Conservation (phyloP, 1,284 basidiomycete species). For the Ganoderma sp. region DNA sequence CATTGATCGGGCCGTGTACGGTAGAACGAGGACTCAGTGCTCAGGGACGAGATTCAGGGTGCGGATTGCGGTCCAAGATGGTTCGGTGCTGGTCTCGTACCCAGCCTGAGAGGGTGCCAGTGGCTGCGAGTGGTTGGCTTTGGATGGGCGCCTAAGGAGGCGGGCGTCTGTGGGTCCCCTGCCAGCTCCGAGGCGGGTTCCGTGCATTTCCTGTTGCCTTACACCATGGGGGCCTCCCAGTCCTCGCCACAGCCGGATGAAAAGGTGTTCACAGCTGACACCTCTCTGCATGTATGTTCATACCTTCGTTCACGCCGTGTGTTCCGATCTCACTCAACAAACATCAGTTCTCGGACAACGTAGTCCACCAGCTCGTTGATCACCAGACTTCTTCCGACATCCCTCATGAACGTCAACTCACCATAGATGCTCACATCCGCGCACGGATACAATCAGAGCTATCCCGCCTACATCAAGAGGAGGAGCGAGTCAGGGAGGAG, state of each 20-base stretch:
- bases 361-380: slow-evolving; percentile 78
- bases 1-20: too few relatives aligned
- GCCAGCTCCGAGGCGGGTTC: background rate
- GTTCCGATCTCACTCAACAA: slow-evolving; percentile 15
- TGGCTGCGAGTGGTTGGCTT: too few relatives aligned
- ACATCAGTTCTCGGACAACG: slow-evolving; percentile 73
- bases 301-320: slow-evolving; percentile 4
- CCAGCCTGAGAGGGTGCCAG: too few relatives aligned
- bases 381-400: slow-evolving; percentile 60
- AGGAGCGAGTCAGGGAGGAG: slow-evolving; percentile 66
- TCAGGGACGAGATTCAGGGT: too few relatives aligned
- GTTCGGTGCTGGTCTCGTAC: too few relatives aligned
- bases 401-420: slow-evolving; percentile 69
- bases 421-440: slow-evolving; percentile 71
- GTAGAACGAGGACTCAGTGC: too few relatives aligned
- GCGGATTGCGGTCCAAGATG: too few relatives aligned
- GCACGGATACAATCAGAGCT: slow-evolving; percentile 71
- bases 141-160: background rate
- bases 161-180: background rate
- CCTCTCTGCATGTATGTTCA: slow-evolving; percentile 63
- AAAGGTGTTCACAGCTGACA: slow-evolving; percentile 67
- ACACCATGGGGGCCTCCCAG: slow-evolving; percentile 67
- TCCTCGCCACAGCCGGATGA: slow-evolving; percentile 60
- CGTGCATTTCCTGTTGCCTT: background rate
- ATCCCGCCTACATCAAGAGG: slow-evolving; percentile 64